Base-by-base conservation (phyloP, 805 yeast species). In the Brettanomyces sp. region DNA sequence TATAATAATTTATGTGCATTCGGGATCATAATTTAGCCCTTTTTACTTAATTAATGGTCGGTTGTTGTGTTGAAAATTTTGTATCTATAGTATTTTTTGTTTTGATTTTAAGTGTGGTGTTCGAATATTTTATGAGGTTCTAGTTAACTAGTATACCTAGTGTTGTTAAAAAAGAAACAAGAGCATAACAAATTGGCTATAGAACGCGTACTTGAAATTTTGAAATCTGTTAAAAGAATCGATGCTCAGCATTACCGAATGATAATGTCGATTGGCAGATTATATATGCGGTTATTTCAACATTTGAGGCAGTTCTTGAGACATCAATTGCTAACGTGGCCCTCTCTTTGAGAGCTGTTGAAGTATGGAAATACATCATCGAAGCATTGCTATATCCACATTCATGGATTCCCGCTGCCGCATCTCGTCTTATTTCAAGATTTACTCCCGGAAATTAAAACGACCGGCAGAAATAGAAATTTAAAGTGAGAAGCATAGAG, bases 401-500 rank as follows among this genome's bases (percentile, higher is more conserved):
- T 63, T 73, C 93, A 1, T 90, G 98, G 98, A 84, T 90, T 5
- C 77, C 97, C 55, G 69, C 84, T 47, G 65, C 74, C 4, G 68
- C 95, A 1, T 66, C 82, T 5, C 69, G 90, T 45, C 66, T 87
- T 33, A 60, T 80, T 36, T 80, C 82, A 1, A 56, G 64, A n/a
- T 1, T 58, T 84, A 43, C 66, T 85, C 46, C 56, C 73, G 6
- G 54, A 58, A 13, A 48, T 45, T 35, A 51, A 49, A 4, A 45
- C 18, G 18, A 18, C 18, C 18, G 18, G 18, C 18, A 18, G 18
- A 18, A 18, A 18, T 18, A 18, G 18, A 18, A 18, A 18, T 18
- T 18, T 18, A 18, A 18, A 18, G 18, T 18, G 18, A 2, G 18
- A 18, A 18, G 18, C 18, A 18, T 18, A 18, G 18, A 18, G 18